These are phyloP conservation scores for Proliferodiscus dingleyae DNA, from an alignment of 2,329 filamentous ascomycete genomes.

Conservation along the genomic window DNA sequence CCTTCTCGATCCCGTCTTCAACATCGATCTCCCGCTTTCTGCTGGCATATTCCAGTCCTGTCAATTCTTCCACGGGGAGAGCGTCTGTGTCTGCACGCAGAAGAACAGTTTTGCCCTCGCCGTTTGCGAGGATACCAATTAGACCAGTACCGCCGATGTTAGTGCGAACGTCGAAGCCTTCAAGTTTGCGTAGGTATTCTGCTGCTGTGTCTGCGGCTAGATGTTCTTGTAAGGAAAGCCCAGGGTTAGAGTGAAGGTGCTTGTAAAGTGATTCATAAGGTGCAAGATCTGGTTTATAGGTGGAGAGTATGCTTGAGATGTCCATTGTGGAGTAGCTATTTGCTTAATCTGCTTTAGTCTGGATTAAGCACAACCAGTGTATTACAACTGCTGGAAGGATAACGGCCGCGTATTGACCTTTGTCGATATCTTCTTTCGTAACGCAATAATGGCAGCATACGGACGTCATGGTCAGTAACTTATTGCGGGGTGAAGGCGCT, in stretches of 20 bases:
- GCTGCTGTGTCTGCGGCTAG: constrained; percentile 46
- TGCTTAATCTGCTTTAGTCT: no score
- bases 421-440: no score
- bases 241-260: constrained; percentile 53
- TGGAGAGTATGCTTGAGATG: constrained; percentile 6
- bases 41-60: constrained; percentile 51
- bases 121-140: constrained; percentile 51
- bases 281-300: constrained; percentile 12
- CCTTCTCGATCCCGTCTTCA: constrained; percentile 42
- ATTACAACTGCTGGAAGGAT: no score
- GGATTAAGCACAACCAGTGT: no score
- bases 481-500: no score
- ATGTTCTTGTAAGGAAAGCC: constrained; percentile 53
- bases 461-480: no score
- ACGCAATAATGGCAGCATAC: no score
- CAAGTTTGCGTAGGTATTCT: constrained; percentile 33
- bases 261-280: constrained; percentile 52
- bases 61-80: constrained; percentile 52
- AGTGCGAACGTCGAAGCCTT: constrained; percentile 40
- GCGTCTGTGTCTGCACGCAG: constrained; percentile 60
- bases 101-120: constrained; percentile 48
- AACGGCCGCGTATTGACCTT: no score
- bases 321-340: constrained; percentile 6
- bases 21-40: constrained; percentile 34
- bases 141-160: constrained; percentile 56